Evolutionary conservation across 164 flowering plant genomes (phyloP), one percentile per base, ranked within the genome.

Genomic region (Aristolochia californica): DNA sequence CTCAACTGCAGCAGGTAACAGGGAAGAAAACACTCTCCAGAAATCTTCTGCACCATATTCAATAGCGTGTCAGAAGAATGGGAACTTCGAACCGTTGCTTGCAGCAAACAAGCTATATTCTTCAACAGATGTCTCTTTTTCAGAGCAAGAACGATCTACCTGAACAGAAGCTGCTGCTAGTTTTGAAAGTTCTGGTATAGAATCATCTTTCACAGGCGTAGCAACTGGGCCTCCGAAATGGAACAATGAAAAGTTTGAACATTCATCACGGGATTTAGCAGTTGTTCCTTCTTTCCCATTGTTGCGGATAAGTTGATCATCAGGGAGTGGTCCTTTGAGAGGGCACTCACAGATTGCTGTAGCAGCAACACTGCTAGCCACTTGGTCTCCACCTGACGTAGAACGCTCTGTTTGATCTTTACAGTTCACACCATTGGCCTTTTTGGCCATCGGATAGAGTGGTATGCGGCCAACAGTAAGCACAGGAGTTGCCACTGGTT

Each of bases 101-200:
- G 88, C 75, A 50, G 88, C 85, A 73, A 90, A 90, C 74, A 90
- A 77, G 72, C 83, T 87, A 75, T 90, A 87, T 67, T 90, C 89
- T 72, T 83, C 93, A 59, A 83, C 59, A 2, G 67, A 68, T 24
- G 71, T 65, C 52, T 82, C 95, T 67, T 82, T 79, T 72, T 77
- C 73, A 62, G 53, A 63, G 75, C 78, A 68, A 34, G 70, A 58
- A 65, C 52, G 64, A 62, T 62, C 78, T 53, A 57, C 64, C 44
- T 73, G 80, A 34, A 40, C 62, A 64, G 73, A 61, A 68, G 64
- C 73, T 14, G 63, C 62, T 2, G 75, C 56, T 23, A 70, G 53
- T 45, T 62, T 64, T 44, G 65, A 66, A 48, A 71, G 53, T 53
- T 74, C 48, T 56, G 68, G 78, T 58, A 73, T 80, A 24, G 59